phyloP scores from a whole-genome alignment of 73 alveolate species.

The Breviolum minutum region DNA sequence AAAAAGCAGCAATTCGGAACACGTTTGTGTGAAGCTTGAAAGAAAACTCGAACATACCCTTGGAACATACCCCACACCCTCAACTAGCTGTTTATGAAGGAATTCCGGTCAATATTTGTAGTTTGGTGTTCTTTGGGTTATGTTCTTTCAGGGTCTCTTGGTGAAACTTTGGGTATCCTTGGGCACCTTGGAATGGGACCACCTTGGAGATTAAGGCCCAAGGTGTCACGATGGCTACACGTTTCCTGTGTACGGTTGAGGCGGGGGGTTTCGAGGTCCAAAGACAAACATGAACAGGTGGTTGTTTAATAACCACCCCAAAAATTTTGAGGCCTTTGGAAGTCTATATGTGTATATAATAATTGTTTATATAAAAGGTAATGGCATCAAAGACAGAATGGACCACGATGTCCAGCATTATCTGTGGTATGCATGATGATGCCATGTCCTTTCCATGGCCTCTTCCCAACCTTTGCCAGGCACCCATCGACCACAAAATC shows the following conservation, averaged over 20 bases:
- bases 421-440: not conserved
- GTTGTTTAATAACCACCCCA: no score
- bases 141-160: not conserved
- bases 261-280: not conserved
- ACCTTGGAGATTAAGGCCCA: conserved; percentile 2
- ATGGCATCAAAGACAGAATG: not conserved
- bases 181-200: not conserved
- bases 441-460: no score
- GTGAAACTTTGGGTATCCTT: no score
- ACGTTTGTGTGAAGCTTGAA: no score
- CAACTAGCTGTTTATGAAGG: no score
- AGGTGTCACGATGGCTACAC: conserved; percentile 83
- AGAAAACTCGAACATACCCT: not conserved
- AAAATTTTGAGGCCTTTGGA: no score
- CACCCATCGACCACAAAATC: conserved; percentile 53
- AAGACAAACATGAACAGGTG: not conserved
- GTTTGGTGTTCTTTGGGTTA: no score
- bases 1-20: no score
- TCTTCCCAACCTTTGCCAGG: not conserved
- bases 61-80: no score
- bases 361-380: not conserved
- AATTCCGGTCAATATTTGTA: no score
- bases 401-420: not conserved
- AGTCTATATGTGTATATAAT: not conserved
- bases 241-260: conserved; percentile 81